These are phyloP conservation scores for Claviceps cyperi DNA, from an alignment of 2,329 filamentous ascomycete genomes.

Conservation along the genomic window DNA sequence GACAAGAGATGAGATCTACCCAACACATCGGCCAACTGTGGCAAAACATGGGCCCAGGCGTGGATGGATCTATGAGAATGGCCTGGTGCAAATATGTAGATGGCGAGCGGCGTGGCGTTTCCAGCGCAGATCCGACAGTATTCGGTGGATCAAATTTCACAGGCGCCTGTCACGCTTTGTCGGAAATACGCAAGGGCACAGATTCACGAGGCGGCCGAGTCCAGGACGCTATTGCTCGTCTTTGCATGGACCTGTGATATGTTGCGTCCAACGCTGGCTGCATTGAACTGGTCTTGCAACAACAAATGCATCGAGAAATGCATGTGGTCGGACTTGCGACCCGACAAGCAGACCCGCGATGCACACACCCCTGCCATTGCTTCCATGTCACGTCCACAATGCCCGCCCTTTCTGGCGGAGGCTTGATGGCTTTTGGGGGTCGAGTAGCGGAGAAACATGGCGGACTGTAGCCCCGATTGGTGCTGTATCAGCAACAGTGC, in stretches of 20 bases:
- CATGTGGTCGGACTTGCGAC: not conserved
- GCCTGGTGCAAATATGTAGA: not conserved
- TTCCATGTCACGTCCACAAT: not conserved
- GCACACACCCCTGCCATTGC: not conserved
- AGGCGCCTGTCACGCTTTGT: not conserved
- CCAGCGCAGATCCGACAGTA: not conserved
- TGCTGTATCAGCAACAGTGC: constrained; percentile 6
- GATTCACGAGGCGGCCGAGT: not conserved
- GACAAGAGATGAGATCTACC: not conserved
- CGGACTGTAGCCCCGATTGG: not conserved
- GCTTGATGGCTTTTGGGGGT: constrained; percentile 1
- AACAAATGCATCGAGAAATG: not conserved
- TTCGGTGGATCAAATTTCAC: not conserved
- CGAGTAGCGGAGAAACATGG: constrained; percentile 3
- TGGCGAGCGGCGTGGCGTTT: not conserved
- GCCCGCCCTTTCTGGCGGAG: constrained; percentile 5
- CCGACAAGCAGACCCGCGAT: not conserved
- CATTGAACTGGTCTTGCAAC: not conserved
- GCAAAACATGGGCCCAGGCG: not conserved
- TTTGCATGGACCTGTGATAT: not conserved
- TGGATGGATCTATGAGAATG: not conserved
- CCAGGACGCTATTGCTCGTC: not conserved
- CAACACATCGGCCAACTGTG: not conserved
- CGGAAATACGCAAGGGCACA: too few relatives aligned
- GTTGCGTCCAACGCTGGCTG: not conserved